These are phyloP conservation scores for Verticillium isaacii DNA, from an alignment of 2,329 filamentous ascomycete species.

Conservation along the genomic window DNA sequence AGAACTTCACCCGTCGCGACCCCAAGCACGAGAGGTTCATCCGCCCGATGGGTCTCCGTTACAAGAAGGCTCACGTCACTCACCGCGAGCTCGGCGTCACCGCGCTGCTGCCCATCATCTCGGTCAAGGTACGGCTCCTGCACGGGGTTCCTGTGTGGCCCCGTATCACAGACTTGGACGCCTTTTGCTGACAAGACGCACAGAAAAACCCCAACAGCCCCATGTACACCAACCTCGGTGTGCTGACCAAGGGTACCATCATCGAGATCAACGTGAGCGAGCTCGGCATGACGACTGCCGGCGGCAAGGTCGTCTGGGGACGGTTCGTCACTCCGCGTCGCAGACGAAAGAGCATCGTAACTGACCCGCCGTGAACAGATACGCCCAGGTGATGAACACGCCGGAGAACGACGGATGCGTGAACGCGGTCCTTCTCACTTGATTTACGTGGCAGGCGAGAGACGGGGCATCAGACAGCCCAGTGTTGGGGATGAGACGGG, in stretches of 20 bases:
- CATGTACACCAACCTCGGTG: conserved; percentile 87
- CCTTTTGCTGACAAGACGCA: conserved; percentile 60
- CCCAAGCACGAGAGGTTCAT: conserved; percentile 62
- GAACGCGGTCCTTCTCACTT: conserved; percentile 29
- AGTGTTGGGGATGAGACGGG: neutral
- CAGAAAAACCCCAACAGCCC: conserved; percentile 64
- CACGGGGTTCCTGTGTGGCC: neutral
- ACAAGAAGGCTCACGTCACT: conserved; percentile 51
- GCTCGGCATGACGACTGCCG: conserved; percentile 52
- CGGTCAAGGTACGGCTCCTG: conserved; percentile 27
- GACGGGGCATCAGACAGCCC: neutral
- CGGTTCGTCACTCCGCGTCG: conserved; percentile 65
- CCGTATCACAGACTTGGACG: neutral
- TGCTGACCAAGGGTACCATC: conserved; percentile 72
- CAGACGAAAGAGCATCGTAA: neutral
- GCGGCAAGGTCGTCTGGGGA: conserved; percentile 92
- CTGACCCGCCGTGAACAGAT: neutral
- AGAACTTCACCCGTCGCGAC: conserved; percentile 82
- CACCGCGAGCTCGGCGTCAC: conserved; percentile 82
- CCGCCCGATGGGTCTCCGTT: conserved; percentile 43
- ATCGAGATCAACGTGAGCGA: conserved; percentile 76
- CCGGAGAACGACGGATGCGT: conserved; percentile 42
- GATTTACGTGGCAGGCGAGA: neutral
- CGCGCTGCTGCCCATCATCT: conserved; percentile 76
- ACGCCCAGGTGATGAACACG: conserved; percentile 35